Evolutionary conservation across 2,329 filamentous ascomycete species (phyloP), one percentile per base, ranked within the genome.

Genomic region (Escovopsis weberi): DNA sequence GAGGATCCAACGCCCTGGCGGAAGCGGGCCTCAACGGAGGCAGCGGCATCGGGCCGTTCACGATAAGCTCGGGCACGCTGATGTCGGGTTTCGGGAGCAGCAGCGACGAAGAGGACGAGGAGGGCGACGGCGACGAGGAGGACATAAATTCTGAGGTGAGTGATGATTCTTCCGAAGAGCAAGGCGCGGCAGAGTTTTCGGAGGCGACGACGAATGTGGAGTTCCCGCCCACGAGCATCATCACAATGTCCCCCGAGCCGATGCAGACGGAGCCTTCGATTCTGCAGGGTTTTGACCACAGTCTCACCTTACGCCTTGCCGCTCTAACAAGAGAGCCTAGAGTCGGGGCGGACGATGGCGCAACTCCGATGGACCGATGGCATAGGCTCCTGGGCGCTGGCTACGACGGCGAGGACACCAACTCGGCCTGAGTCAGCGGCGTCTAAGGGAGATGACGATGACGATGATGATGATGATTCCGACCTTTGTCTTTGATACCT

Each of bases 81-180:
- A 75, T 91, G 63, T 89, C 85, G 56, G 87, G 88, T 41, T 96
- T 96, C 63, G 88, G 86, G 56, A 94, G 87, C 63, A 91, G 85
- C 39, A 94, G 87, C 55, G 87, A 94, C 53, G 89, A 95, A 61
- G 91, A 96, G 51, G 91, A 96, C 49, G 89, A 95, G 53, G 89
- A 95, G 48, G 83, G 86, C 64, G 85, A 94, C 47, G 84, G 85
- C 45, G 82, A 82, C 50, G 81, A 89, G 50, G 82, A 85, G 52
- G 82, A 85, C 47, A 75, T 76, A 34, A 75, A 74, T 56, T 78
- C 70, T 48, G 77, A 80, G 76, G 77, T 80, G 64, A 73, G 76
- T 63, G 50, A 51, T 46, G 56, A 59, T 59, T 62, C 55, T 50
- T 51, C 50, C 54, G 56, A 60, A 42, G 55, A 57, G 52, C 48